Conservation (phyloP, 225 moss, liverwort and hornwort genomes). For the Sphagnum tenellum region DNA sequence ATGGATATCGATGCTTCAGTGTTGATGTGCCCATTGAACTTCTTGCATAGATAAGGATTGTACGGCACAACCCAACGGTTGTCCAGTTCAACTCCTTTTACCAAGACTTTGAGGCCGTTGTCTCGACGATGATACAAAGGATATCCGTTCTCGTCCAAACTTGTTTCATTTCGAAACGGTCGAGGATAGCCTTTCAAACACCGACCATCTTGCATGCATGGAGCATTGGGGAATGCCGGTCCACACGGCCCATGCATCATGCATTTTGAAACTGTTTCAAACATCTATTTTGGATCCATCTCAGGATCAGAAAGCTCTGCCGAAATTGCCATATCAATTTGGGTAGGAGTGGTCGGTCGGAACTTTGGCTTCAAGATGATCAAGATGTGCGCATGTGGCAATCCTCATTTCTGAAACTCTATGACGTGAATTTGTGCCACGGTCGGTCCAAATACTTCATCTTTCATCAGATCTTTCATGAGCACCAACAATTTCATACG, state of each 20-base stretch:
- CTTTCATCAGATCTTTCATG: not conserved
- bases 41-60: not conserved
- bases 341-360: not conserved
- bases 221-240: not conserved
- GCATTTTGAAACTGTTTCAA: too few species aligned
- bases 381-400: conserved; percentile 6
- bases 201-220: conserved; percentile 4
- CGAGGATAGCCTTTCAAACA: conserved; percentile 3
- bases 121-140: conserved; percentile 1
- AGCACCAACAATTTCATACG: not conserved
- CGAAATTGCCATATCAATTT: not conserved
- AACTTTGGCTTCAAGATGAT: not conserved
- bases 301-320: conserved; percentile 6
- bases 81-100: not conserved
- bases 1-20: not conserved
- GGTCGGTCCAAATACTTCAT: not conserved
- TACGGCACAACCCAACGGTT: conserved; percentile 8
- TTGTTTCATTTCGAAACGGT: not conserved
- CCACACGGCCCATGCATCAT: conserved; percentile 12
- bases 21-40: conserved; percentile 5
- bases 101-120: not conserved
- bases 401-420: conserved; percentile 4
- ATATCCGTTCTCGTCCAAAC: not conserved
- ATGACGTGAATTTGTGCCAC: not conserved
- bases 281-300: not conserved